Evolutionary conservation across 2,329 filamentous ascomycete species (phyloP).

Genomic region (Monilinia aucupariae): DNA sequence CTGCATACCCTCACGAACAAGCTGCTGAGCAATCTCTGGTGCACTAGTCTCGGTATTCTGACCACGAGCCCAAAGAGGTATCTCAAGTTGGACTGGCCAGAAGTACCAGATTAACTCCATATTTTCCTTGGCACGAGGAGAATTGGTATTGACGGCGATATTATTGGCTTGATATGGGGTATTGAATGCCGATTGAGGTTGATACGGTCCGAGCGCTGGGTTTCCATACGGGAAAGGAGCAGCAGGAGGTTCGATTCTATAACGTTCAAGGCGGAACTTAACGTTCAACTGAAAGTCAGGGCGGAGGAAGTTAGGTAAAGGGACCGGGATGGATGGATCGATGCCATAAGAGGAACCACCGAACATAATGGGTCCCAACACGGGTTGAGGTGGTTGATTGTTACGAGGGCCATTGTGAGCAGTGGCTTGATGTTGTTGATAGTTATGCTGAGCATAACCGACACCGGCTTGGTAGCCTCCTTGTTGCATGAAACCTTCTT

Average conservation of each 20-base stretch:
- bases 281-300: not conserved
- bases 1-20: constrained; percentile 3
- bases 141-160: not conserved
- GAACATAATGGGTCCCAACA: not conserved
- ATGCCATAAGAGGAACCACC: not conserved
- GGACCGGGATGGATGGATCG: not conserved
- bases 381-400: not conserved
- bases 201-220: not conserved
- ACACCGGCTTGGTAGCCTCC: not conserved
- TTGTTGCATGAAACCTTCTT: not conserved
- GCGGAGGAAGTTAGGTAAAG: not conserved
- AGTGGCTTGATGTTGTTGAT: not conserved
- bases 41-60: not conserved
- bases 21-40: not conserved
- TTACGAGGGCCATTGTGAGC: not conserved
- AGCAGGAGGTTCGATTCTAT: not conserved
- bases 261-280: constrained; percentile 11
- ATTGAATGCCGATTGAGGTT: not conserved
- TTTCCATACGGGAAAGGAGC: not conserved
- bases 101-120: not conserved
- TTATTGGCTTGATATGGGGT: not conserved
- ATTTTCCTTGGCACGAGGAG: not conserved
- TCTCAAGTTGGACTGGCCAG: constrained; percentile 9
- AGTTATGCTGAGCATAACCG: not conserved
- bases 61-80: constrained; percentile 5